Percentiles rank a stretch among this genome's conserved stretches.
Evolutionary conservation across 176 grass and related monocot genomes (phyloP).

Genomic region (Musa schizocarpa): DNA sequence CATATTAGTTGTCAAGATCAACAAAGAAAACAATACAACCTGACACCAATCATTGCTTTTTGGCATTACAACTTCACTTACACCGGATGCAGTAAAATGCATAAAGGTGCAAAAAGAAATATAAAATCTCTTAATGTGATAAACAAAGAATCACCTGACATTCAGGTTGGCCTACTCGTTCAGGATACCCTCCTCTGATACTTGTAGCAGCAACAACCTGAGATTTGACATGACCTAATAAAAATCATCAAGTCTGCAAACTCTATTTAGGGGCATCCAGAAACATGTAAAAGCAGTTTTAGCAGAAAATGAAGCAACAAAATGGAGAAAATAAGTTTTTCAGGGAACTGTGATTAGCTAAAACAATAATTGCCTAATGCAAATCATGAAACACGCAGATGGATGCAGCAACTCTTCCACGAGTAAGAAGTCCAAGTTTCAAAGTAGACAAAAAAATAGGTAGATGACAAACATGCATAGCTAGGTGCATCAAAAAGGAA

Average conservation of each 20-base stretch:
- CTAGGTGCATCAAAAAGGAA: too few relatives aligned
- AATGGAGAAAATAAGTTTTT: too few relatives aligned
- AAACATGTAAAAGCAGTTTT: background rate
- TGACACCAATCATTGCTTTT: too few relatives aligned
- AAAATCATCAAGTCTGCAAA: constrained; percentile 1
- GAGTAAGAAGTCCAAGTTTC: too few relatives aligned
- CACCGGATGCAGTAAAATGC: background rate
- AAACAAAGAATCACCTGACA: constrained; percentile 49
- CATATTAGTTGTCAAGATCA: too few relatives aligned
- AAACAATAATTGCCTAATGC: background rate
- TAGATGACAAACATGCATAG: too few relatives aligned
- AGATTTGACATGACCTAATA: constrained; percentile 25
- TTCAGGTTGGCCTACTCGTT: constrained; percentile 74
- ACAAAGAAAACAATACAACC: too few relatives aligned
- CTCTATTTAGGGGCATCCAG: constrained; percentile 1
- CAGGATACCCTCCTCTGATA: constrained; percentile 79
- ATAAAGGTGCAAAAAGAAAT: constrained; percentile 1
- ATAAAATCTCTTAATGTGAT: background rate
- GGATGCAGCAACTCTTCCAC: too few relatives aligned
- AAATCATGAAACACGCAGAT: background rate
- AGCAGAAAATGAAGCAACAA: too few relatives aligned
- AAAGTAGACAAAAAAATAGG: too few relatives aligned
- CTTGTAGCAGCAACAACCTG: constrained; percentile 76
- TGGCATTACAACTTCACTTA: too few relatives aligned
- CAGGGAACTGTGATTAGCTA: background rate